Conservation (phyloP, 1,139 yeast species). For the Lodderomyces metapsilosis region DNA sequence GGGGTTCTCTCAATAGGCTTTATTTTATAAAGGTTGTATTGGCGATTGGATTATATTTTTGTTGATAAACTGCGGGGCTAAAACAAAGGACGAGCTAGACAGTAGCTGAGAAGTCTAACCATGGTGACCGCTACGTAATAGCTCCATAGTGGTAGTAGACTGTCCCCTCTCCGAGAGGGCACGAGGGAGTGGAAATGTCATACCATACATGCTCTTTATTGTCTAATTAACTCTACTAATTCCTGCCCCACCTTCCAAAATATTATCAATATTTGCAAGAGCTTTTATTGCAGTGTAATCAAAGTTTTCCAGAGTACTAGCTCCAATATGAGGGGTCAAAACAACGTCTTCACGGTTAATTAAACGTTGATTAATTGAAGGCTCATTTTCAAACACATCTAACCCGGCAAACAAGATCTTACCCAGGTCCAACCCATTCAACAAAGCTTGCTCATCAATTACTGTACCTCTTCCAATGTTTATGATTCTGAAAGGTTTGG, state of each 20-base stretch:
- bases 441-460: slow-evolving; percentile 72
- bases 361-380: slow-evolving; percentile 52
- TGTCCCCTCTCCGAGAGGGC: too few species aligned
- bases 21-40: background rate
- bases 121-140: too few species aligned
- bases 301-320: slow-evolving; percentile 57
- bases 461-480: slow-evolving; percentile 79
- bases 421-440: slow-evolving; percentile 65
- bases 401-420: slow-evolving; percentile 72
- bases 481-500: slow-evolving; percentile 59
- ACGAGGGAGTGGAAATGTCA: too few species aligned
- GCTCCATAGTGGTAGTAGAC: too few species aligned
- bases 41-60: background rate
- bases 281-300: slow-evolving; percentile 49
- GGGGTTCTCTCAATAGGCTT: background rate
- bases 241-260: slow-evolving; percentile 30
- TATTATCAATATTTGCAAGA: slow-evolving; percentile 45
- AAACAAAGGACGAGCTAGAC: too few species aligned
- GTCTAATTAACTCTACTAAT: slow-evolving; percentile 39
- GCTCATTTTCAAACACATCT: slow-evolving; percentile 78
- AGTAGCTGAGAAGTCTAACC: too few species aligned
- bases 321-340: slow-evolving; percentile 75
- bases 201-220: too few species aligned
- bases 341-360: slow-evolving; percentile 63
- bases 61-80: background rate